These are phyloP conservation scores for Sarocladiaceae sp. DNA, from an alignment of 2,329 filamentous ascomycete species.

Conservation along the genomic window DNA sequence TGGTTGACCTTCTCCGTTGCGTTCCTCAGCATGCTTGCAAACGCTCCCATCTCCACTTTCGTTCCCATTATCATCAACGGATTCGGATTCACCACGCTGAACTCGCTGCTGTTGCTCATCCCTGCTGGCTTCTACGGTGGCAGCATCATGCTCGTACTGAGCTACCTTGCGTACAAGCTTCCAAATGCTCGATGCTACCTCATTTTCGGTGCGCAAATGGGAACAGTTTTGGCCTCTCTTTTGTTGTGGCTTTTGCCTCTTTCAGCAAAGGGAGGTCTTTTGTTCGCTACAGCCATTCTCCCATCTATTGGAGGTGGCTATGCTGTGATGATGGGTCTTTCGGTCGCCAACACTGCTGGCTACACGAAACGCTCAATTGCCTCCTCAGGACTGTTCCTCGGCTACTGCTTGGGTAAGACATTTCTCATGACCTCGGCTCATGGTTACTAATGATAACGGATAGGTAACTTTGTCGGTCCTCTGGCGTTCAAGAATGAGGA, in stretches of 20 bases:
- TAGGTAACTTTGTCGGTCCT: slow-evolving; percentile 36
- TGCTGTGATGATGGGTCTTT: slow-evolving; percentile 31
- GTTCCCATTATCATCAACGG: slow-evolving; percentile 37
- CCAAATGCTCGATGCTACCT: slow-evolving; percentile 28
- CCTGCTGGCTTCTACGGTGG: slow-evolving; percentile 29
- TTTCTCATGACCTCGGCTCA: neutral
- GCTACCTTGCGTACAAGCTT: slow-evolving; percentile 33
- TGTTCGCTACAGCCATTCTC: slow-evolving; percentile 44
- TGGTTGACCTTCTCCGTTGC: slow-evolving; percentile 29
- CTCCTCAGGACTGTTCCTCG: slow-evolving; percentile 42
- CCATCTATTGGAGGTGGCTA: slow-evolving; percentile 38
- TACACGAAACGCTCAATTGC: slow-evolving; percentile 44
- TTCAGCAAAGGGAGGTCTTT: slow-evolving; percentile 20
- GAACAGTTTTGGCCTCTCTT: slow-evolving; percentile 32
- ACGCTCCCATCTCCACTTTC: slow-evolving; percentile 38
- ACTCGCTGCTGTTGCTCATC: slow-evolving; percentile 32
- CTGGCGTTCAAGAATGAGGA: slow-evolving; percentile 33
- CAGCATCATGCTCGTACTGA: slow-evolving; percentile 31
- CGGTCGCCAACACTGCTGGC: slow-evolving; percentile 43
- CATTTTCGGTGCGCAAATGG: slow-evolving; percentile 30
- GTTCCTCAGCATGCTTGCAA: slow-evolving; percentile 35
- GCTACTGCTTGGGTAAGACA: slow-evolving; percentile 38
- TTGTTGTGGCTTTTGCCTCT: neutral
- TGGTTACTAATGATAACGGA: neutral
- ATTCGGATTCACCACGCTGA: slow-evolving; percentile 35